phyloP scores from a whole-genome alignment of 2,329 filamentous ascomycete genomes.

The Cladophialophora carrionii region DNA sequence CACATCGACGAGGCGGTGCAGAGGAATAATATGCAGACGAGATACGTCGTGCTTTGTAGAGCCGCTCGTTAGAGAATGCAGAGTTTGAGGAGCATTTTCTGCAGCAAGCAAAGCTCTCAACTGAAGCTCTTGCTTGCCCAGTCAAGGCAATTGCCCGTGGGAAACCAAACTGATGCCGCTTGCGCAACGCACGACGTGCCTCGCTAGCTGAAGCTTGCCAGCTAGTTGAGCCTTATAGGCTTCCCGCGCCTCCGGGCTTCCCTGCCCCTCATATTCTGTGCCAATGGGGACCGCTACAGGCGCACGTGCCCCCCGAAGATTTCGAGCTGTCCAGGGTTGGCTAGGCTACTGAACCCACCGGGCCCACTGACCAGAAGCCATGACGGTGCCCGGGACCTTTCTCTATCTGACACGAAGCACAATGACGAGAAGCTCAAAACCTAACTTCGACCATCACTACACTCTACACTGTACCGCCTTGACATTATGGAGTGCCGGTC shows the following conservation, averaged over 20 bases:
- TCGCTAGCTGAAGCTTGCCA: not conserved
- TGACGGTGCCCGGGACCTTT: not conserved
- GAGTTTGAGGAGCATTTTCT: not conserved
- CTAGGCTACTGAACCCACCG: not conserved
- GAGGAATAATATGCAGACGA: not conserved
- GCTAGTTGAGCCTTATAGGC: constrained; percentile 1
- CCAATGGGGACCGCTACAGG: constrained; percentile 1
- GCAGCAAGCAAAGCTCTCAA: constrained; percentile 2
- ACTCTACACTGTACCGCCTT: not conserved
- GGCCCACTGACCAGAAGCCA: not conserved
- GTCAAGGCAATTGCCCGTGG: not conserved
- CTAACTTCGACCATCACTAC: not conserved
- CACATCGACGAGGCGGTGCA: not conserved
- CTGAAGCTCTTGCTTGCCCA: not conserved
- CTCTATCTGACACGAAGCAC: not conserved
- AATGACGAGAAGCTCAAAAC: not conserved
- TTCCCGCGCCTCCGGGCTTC: constrained; percentile 1
- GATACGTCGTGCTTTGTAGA: not conserved
- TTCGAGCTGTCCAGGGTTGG: not conserved
- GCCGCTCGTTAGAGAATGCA: not conserved
- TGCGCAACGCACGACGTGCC: not conserved
- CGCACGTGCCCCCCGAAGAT: constrained; percentile 2
- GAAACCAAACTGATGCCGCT: not conserved
- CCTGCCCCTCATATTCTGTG: not conserved
- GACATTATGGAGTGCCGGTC: not conserved